These are phyloP conservation scores for Iodosphaeria phyllophila DNA, from an alignment of 2,329 filamentous ascomycete genomes.

Conservation along the genomic window DNA sequence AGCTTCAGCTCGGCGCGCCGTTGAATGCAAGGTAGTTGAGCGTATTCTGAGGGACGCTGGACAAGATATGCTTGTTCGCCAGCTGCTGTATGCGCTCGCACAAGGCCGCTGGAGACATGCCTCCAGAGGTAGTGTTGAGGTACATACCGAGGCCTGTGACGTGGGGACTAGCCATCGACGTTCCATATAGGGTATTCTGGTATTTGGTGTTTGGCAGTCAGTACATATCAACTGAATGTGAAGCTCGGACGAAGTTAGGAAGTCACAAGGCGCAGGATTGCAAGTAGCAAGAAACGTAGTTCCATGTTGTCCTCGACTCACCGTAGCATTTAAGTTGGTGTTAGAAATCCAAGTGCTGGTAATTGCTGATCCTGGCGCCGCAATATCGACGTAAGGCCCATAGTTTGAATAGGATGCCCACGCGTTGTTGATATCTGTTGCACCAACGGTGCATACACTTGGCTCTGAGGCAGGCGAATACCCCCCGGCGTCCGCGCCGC, in stretches of 20 bases:
- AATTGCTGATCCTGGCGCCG: constrained; percentile 28
- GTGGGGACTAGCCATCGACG: constrained; percentile 19
- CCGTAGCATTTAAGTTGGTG: constrained; percentile 12
- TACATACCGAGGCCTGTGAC: constrained; percentile 18
- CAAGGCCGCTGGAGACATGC: constrained; percentile 23
- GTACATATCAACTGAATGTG: constrained; percentile 6
- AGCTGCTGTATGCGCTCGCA: constrained; percentile 24
- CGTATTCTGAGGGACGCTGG: constrained; percentile 21
- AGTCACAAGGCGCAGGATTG: too few relatives aligned
- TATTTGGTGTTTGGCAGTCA: constrained; percentile 14
- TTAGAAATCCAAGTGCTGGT: constrained; percentile 24
- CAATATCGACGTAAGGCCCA: constrained; percentile 28
- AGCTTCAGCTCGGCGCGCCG: constrained; percentile 24
- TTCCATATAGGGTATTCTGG: constrained; percentile 25
- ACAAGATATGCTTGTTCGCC: constrained; percentile 20
- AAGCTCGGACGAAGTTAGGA: too few relatives aligned
- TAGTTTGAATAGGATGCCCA: constrained; percentile 20
- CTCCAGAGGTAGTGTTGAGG: constrained; percentile 23
- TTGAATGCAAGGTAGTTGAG: constrained; percentile 37
- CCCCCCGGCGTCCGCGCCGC: constrained; percentile 20
- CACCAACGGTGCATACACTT: constrained; percentile 32
- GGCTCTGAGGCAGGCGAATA: constrained; percentile 28
- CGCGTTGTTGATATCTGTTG: constrained; percentile 20
- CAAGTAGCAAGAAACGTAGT: too few relatives aligned
- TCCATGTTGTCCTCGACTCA: too few relatives aligned